Conservation (phyloP, 306 rosid species). For the Gastrolobium bilobum region DNA sequence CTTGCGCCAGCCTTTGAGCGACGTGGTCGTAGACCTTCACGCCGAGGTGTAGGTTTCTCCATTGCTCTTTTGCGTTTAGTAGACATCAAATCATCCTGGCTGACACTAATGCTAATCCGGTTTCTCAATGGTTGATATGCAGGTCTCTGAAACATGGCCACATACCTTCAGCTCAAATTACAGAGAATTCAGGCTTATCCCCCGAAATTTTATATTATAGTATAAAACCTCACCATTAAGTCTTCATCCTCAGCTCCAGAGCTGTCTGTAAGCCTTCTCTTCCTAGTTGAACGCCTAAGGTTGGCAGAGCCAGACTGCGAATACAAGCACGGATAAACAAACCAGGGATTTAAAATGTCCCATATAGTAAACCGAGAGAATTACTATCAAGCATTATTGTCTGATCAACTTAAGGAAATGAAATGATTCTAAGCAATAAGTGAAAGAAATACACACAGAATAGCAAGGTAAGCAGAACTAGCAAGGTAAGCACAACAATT, state of each 20-base stretch:
- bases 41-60: slow-evolving; percentile 72
- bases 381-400: background rate
- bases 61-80: slow-evolving; percentile 65
- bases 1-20: slow-evolving; percentile 65
- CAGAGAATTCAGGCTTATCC: slow-evolving; percentile 43
- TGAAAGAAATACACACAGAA: slow-evolving; percentile 47
- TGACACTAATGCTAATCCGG: slow-evolving; percentile 56
- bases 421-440: slow-evolving; percentile 11
- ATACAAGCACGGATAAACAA: slow-evolving; percentile 36
- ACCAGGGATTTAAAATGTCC: slow-evolving; percentile 44
- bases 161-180: slow-evolving; percentile 50
- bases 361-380: slow-evolving; percentile 38
- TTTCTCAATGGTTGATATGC: slow-evolving; percentile 58
- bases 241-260: slow-evolving; percentile 80
- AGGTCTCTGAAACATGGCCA: slow-evolving; percentile 69
- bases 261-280: slow-evolving; percentile 69
- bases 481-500: too few relatives aligned
- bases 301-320: slow-evolving; percentile 64
- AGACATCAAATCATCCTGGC: slow-evolving; percentile 64
- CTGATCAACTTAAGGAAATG: slow-evolving; percentile 26
- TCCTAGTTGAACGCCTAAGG: slow-evolving; percentile 84
- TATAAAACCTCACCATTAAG: slow-evolving; percentile 72
- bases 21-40: slow-evolving; percentile 98
- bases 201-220: slow-evolving; percentile 29
- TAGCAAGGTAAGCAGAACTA: slow-evolving; percentile 21